Percentiles rank a stretch among this genome's conserved stretches.
These are phyloP conservation scores for Croton setiger DNA, from an alignment of 441 rosid species.

Conservation along the genomic window DNA sequence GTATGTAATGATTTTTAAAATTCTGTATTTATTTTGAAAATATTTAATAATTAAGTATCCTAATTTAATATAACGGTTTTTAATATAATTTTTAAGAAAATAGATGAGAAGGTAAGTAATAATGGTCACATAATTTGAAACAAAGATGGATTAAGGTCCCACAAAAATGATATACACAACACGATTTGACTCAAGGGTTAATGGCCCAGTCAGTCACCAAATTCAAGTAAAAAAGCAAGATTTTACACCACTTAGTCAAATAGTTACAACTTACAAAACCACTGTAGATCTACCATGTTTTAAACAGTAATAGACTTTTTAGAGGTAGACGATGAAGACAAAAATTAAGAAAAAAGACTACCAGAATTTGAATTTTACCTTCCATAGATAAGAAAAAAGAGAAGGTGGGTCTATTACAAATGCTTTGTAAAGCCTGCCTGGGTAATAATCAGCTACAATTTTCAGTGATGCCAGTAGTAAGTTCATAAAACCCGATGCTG, in stretches of 20 bases:
- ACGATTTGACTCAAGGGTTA: slow-evolving; percentile 30
- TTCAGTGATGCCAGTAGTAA: slow-evolving; percentile 68
- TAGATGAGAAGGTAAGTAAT: background rate
- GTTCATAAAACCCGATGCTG: slow-evolving; percentile 85
- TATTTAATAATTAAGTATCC: no score
- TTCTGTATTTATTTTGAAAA: no score
- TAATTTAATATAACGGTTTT: no score
- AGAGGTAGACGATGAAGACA: background rate
- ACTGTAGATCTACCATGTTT: slow-evolving; percentile 18
- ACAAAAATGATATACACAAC: background rate
- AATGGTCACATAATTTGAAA: background rate
- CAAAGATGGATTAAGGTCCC: slow-evolving; percentile 17
- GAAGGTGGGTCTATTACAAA: slow-evolving; percentile 94
- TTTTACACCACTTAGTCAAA: slow-evolving; percentile 19
- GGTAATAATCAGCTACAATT: slow-evolving; percentile 73
- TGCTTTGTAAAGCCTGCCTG: slow-evolving; percentile 73
- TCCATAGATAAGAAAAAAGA: slow-evolving; percentile 84
- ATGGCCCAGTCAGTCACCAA: background rate
- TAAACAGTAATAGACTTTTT: slow-evolving; percentile 25
- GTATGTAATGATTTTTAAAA: no score
- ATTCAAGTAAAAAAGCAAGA: background rate
- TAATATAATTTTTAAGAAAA: slow-evolving; percentile 5
- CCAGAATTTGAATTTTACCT: slow-evolving; percentile 49
- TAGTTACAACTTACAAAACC: slow-evolving; percentile 27
- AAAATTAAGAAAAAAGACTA: background rate